These are phyloP conservation scores for Suhomyces sp. DNA, from an alignment of 805 yeast genomes.

Conservation along the genomic window DNA sequence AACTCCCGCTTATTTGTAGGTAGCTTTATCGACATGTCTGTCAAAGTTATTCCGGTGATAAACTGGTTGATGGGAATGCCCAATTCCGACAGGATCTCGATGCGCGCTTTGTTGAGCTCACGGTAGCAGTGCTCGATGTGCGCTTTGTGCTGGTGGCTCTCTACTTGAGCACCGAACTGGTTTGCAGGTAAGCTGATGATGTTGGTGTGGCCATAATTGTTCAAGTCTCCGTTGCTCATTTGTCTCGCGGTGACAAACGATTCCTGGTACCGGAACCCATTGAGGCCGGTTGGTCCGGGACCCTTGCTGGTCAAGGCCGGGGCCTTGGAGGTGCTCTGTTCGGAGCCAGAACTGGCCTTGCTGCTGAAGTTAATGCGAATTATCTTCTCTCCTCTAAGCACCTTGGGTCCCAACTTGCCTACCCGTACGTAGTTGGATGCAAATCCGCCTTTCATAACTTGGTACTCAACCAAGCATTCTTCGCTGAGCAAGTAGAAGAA, in stretches of 20 bases:
- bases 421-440: slow-evolving; percentile 69
- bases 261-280: slow-evolving; percentile 18
- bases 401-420: slow-evolving; percentile 54
- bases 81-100: slow-evolving; percentile 39
- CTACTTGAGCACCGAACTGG: slow-evolving; percentile 12
- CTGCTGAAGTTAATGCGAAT: slow-evolving; percentile 53
- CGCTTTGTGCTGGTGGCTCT: slow-evolving; percentile 15
- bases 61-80: slow-evolving; percentile 25
- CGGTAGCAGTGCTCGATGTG: slow-evolving; percentile 27
- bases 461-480: slow-evolving; percentile 65
- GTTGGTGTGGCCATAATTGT: background rate
- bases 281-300: slow-evolving; percentile 6
- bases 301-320: background rate
- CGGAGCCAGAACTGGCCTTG: slow-evolving; percentile 11
- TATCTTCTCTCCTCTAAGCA: slow-evolving; percentile 43
- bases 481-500: slow-evolving; percentile 73
- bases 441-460: slow-evolving; percentile 75
- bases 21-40: slow-evolving; percentile 52
- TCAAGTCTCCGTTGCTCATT: slow-evolving; percentile 10
- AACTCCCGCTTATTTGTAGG: slow-evolving; percentile 52
- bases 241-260: slow-evolving; percentile 25
- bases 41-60: slow-evolving; percentile 35
- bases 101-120: slow-evolving; percentile 42
- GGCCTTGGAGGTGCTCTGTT: background rate
- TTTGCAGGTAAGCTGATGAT: slow-evolving; percentile 20